These are phyloP conservation scores for Adansonia gregorii DNA, from an alignment of 441 rosid species.

Conservation along the genomic window DNA sequence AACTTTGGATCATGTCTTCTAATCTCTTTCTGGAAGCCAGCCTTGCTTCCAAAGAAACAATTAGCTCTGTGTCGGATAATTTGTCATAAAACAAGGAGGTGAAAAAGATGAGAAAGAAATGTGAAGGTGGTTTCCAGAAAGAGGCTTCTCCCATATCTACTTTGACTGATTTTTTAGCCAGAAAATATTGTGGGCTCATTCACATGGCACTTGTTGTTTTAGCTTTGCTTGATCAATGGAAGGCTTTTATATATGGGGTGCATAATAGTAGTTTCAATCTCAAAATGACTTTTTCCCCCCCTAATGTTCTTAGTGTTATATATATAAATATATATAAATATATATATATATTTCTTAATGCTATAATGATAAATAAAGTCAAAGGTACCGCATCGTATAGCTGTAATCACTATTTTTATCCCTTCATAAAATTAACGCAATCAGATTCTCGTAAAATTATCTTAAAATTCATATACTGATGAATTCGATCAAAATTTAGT, in stretches of 20 bases:
- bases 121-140: slow-evolving; percentile 9
- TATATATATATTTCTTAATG: no score
- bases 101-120: slow-evolving; percentile 14
- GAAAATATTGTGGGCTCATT: not conserved
- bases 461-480: not conserved
- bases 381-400: no score
- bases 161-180: not conserved
- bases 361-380: no score
- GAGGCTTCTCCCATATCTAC: not conserved
- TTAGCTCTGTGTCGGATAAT: slow-evolving; percentile 2
- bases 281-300: no score
- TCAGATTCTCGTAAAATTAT: not conserved
- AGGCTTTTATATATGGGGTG: not conserved
- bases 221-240: not conserved
- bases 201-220: slow-evolving; percentile 9
- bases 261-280: no score
- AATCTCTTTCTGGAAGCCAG: slow-evolving; percentile 46
- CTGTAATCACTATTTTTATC: no score
- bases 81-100: not conserved
- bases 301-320: no score
- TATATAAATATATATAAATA: no score
- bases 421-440: no score
- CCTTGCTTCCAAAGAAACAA: slow-evolving; percentile 34
- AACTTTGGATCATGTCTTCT: slow-evolving; percentile 71
- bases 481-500: not conserved